phyloP scores from a whole-genome alignment of 169 alveolate genomes.

The Cryptosporidium meleagridis region DNA sequence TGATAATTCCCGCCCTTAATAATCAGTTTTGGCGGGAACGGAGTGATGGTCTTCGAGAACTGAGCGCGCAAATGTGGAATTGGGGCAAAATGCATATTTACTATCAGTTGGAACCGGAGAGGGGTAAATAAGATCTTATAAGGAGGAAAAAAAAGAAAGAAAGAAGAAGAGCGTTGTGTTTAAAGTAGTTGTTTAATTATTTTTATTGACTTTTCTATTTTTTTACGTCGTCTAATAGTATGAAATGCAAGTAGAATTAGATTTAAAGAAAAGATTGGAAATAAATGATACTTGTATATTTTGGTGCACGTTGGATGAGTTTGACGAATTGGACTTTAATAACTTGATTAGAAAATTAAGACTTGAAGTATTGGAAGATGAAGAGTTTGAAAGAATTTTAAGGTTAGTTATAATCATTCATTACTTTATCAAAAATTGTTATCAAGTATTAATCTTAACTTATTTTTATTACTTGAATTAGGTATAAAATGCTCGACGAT shows the following conservation, averaged over 20 bases:
- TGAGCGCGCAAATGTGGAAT: neutral
- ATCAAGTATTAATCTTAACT: neutral
- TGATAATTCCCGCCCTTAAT: neutral
- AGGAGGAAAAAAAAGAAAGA: neutral
- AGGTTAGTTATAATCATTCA: constrained; percentile 3
- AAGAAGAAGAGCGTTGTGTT: neutral
- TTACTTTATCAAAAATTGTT: no score
- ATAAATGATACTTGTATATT: constrained; percentile 28
- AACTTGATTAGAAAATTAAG: neutral
- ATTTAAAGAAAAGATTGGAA: neutral
- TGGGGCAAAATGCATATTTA: constrained; percentile 10
- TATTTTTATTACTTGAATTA: neutral
- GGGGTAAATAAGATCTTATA: neutral
- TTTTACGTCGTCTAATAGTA: neutral
- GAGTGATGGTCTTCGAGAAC: neutral
- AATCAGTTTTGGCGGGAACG: neutral
- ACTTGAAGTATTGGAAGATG: constrained; percentile 9
- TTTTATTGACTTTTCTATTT: neutral
- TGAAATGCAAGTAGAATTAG: neutral
- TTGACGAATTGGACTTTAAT: neutral
- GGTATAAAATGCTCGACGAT: constrained; percentile 23
- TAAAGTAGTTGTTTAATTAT: neutral
- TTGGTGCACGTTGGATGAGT: constrained; percentile 33
- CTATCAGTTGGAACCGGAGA: neutral
- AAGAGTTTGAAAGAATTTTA: constrained; percentile 27